A percentile compares a stretch with the other conserved stretches of the same genome.
Conservation (phyloP, 2,329 filamentous ascomycete genomes). For the Aurifilum marmelostoma region DNA sequence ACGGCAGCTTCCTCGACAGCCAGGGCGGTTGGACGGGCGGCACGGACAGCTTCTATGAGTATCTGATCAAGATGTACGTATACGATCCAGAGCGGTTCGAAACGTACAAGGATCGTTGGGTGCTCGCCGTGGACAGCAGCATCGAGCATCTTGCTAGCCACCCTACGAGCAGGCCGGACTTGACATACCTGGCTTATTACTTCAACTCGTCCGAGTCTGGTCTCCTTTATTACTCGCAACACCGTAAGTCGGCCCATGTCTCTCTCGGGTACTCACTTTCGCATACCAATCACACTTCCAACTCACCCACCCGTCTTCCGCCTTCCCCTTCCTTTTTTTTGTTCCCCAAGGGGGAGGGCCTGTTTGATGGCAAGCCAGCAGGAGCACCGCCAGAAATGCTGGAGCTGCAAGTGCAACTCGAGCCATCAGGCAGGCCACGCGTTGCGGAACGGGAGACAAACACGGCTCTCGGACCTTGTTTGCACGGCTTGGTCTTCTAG, state of each 20-base stretch:
- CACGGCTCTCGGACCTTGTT: not conserved
- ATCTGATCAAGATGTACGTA: slow-evolving; percentile 88
- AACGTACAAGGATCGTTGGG: slow-evolving; percentile 73
- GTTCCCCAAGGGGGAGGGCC: too few species aligned
- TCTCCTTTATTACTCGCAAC: slow-evolving; percentile 49
- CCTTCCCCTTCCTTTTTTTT: not conserved
- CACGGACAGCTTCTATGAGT: slow-evolving; percentile 84
- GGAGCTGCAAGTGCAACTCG: not conserved
- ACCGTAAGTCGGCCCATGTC: slow-evolving; percentile 44
- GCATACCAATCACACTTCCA: not conserved
- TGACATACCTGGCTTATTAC: slow-evolving; percentile 72
- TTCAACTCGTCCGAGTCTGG: slow-evolving; percentile 41
- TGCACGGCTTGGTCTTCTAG: slow-evolving; percentile 1
- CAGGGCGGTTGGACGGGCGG: slow-evolving; percentile 77
- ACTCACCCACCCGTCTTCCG: too few species aligned
- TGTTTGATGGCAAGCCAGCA: not conserved
- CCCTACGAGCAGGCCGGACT: slow-evolving; percentile 65
- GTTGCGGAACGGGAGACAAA: slow-evolving; percentile 18
- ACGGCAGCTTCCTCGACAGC: slow-evolving; percentile 69
- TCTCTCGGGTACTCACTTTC: too few species aligned
- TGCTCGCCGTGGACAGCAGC: slow-evolving; percentile 73
- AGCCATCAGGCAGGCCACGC: not conserved
- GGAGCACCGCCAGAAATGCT: not conserved
- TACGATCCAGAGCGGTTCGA: slow-evolving; percentile 70
- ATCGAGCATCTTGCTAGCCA: slow-evolving; percentile 73